phyloP scores from a whole-genome alignment of 2,329 filamentous ascomycete genomes.

The Xylaria sp. region DNA sequence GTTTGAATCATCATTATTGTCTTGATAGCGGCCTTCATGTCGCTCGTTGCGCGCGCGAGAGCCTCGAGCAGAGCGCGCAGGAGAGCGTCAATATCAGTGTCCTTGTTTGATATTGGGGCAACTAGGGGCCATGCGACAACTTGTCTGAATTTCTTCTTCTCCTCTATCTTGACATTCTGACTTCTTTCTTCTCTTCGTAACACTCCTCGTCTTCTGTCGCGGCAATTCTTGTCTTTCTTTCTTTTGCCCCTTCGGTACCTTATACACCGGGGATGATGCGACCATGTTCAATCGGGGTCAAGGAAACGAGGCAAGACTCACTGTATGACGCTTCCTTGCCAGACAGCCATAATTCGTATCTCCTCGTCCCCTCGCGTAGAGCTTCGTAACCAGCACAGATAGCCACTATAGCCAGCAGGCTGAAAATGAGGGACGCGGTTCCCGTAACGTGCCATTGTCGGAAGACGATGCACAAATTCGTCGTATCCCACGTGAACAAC shows the following conservation, averaged over 20 bases:
- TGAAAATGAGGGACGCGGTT: slow-evolving; percentile 79
- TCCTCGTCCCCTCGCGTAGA: slow-evolving; percentile 78
- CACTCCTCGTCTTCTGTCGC: slow-evolving; percentile 1
- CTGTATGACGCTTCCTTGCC: slow-evolving; percentile 62
- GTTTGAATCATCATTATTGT: slow-evolving; percentile 26
- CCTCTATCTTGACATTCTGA: not conserved
- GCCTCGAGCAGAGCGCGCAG: slow-evolving; percentile 22
- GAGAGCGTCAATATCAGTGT: slow-evolving; percentile 36
- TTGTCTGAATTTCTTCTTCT: slow-evolving; percentile 7
- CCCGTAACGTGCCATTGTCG: slow-evolving; percentile 86
- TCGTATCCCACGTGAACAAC: slow-evolving; percentile 97
- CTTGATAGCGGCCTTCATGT: slow-evolving; percentile 32
- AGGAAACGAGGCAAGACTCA: slow-evolving; percentile 54
- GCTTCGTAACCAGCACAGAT: slow-evolving; percentile 94
- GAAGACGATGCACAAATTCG: slow-evolving; percentile 96
- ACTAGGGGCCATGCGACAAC: slow-evolving; percentile 14
- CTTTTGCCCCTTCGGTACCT: slow-evolving; percentile 7
- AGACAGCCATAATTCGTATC: slow-evolving; percentile 74
- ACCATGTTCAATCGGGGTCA: slow-evolving; percentile 11
- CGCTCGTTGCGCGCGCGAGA: slow-evolving; percentile 32
- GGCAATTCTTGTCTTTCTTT: slow-evolving; percentile 6
- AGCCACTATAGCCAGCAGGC: slow-evolving; percentile 82
- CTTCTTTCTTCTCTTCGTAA: not conserved
- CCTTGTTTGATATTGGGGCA: slow-evolving; percentile 14
- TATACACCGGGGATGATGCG: not conserved